A percentile compares a stretch with the other conserved stretches of the same genome.
Conservation (phyloP, 2,329 filamentous ascomycete species). For the Colletotrichum neosansevieriae region DNA sequence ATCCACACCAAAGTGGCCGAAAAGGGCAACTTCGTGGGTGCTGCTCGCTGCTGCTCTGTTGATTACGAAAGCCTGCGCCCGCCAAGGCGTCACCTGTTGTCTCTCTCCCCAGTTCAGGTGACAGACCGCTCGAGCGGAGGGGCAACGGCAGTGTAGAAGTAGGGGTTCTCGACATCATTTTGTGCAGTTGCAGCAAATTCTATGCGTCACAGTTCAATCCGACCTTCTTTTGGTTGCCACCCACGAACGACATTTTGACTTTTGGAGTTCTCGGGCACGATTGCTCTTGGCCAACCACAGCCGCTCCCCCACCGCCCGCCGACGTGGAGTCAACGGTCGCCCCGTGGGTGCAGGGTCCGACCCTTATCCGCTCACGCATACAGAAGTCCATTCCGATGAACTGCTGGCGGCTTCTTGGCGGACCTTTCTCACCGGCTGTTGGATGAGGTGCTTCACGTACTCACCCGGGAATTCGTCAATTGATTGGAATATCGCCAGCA, state of each 20-base stretch:
- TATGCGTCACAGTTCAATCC: no score
- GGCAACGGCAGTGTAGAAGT: no score
- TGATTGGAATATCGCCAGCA: not conserved
- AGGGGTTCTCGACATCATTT: not conserved
- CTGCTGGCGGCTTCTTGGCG: not conserved
- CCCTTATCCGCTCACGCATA: not conserved
- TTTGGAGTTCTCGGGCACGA: no score
- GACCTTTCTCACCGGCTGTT: constrained; percentile 4
- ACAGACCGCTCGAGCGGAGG: not conserved
- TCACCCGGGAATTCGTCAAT: constrained; percentile 17
- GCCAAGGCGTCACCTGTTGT: no score
- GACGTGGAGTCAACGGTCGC: not conserved
- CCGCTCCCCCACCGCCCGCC: not conserved
- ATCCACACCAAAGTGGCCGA: constrained; percentile 16
- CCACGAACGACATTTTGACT: no score
- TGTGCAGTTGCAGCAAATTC: no score
- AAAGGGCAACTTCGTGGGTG: constrained; percentile 31
- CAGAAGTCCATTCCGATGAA: constrained; percentile 21
- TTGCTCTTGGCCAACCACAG: not conserved
- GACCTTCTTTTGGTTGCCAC: no score
- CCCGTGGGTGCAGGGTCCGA: not conserved
- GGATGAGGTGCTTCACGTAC: not conserved
- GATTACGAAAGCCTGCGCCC: constrained; percentile 34
- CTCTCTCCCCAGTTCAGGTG: constrained; percentile 28
- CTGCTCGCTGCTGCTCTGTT: not conserved